phyloP scores from a whole-genome alignment of 768 basidiomycete genomes.

The Tulasnella sp. region DNA sequence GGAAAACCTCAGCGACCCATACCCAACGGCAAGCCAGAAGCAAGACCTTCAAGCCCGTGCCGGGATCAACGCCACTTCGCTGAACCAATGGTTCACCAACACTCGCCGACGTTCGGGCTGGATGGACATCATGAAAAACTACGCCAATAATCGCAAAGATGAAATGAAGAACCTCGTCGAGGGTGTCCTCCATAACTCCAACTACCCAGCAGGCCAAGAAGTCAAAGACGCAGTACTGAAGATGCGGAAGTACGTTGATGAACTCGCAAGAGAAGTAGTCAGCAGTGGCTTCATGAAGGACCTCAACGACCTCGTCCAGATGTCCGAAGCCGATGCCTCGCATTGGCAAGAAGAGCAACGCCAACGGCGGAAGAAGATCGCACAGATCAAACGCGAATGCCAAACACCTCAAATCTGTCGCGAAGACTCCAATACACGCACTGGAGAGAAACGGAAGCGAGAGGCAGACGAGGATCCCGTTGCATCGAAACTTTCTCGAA shows the following conservation, averaged over 20 bases:
- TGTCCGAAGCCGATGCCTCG: slow-evolving; percentile 11
- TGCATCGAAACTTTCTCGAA: slow-evolving; percentile 8
- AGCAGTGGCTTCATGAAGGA: not conserved
- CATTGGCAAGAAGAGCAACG: not conserved
- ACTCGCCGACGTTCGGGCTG: slow-evolving; percentile 32
- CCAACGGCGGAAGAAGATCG: not conserved
- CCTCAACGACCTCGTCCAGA: not conserved
- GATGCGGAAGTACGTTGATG: slow-evolving; percentile 26
- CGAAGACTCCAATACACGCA: not conserved
- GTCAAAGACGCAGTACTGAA: slow-evolving; percentile 5
- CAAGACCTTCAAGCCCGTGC: not conserved
- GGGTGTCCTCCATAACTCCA: not conserved
- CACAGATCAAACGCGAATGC: not conserved
- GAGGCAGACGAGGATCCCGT: slow-evolving; percentile 18
- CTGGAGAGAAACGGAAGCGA: slow-evolving; percentile 19
- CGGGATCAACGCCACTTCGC: slow-evolving; percentile 20
- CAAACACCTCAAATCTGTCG: not conserved
- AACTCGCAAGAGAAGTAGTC: slow-evolving; percentile 20
- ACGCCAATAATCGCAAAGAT: slow-evolving; percentile 23
- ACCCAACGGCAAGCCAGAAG: slow-evolving; percentile 29
- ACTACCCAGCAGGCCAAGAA: not conserved
- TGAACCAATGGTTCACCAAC: slow-evolving; percentile 33
- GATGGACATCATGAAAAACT: slow-evolving; percentile 27
- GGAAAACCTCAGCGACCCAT: slow-evolving; percentile 30
- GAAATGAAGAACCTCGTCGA: slow-evolving; percentile 24